Conservation (phyloP, 106 monocot genomes). For the Acanthochlamys bracteata region DNA sequence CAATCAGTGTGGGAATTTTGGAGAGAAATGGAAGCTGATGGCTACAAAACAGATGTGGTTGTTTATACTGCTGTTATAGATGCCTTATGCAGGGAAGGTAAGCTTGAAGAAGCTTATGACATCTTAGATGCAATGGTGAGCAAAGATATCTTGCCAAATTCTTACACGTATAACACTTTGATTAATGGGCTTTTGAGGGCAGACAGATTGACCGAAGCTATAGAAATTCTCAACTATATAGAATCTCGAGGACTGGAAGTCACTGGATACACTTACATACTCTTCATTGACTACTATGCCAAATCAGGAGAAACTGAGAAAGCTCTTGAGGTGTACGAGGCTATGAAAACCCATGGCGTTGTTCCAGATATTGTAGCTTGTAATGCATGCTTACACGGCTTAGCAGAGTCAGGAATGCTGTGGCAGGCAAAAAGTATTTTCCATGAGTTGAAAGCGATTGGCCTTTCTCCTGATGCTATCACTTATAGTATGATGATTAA, state of each 20-base stretch:
- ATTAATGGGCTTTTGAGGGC: constrained; percentile 62
- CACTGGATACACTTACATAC: constrained; percentile 51
- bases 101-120: constrained; percentile 50
- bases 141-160: constrained; percentile 53
- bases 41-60: constrained; percentile 69
- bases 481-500: constrained; percentile 92
- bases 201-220: constrained; percentile 45
- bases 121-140: constrained; percentile 54
- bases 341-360: constrained; percentile 67
- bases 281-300: constrained; percentile 84
- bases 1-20: constrained; percentile 50
- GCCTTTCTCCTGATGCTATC: constrained; percentile 72
- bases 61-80: constrained; percentile 54
- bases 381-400: constrained; percentile 78
- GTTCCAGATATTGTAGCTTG: constrained; percentile 75
- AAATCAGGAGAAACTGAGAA: constrained; percentile 54
- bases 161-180: constrained; percentile 61
- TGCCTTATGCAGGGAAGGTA: constrained; percentile 68
- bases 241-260: constrained; percentile 40
- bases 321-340: constrained; percentile 48
- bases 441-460: constrained; percentile 42
- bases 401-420: constrained; percentile 58
- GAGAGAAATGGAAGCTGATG: constrained; percentile 73
- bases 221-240: constrained; percentile 46
- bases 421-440: constrained; percentile 58